Conservation (phyloP, 2,329 filamentous ascomycete species). For the Cladosporium sp. region DNA sequence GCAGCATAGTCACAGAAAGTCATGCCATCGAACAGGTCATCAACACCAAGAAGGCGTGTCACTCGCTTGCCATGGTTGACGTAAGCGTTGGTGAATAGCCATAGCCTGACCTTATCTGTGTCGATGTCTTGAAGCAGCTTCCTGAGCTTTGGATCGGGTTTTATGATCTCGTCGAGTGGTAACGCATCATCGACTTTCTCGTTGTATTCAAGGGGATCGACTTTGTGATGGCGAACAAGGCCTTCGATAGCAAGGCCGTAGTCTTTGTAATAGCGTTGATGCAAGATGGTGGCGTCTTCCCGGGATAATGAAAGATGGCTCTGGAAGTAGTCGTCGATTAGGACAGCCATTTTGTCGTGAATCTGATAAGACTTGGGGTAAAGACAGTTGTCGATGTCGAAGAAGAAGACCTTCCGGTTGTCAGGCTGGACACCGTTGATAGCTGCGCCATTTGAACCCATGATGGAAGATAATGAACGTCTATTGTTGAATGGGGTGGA, state of each 20-base stretch:
- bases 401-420: slow-evolving; percentile 58
- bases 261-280: slow-evolving; percentile 88
- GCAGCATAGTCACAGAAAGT: slow-evolving; percentile 88
- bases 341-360: slow-evolving; percentile 78
- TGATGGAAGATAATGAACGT: background rate
- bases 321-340: slow-evolving; percentile 67
- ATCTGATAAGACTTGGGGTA: slow-evolving; percentile 77
- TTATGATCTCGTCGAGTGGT: slow-evolving; percentile 78
- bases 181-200: slow-evolving; percentile 89
- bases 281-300: slow-evolving; percentile 79
- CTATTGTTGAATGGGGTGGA: background rate
- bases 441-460: slow-evolving; percentile 1
- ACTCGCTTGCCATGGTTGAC: slow-evolving; percentile 81
- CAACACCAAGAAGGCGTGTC: slow-evolving; percentile 72
- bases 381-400: slow-evolving; percentile 98
- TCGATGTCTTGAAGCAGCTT: slow-evolving; percentile 78
- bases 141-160: slow-evolving; percentile 70
- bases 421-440: slow-evolving; percentile 4
- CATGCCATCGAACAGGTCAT: slow-evolving; percentile 88
- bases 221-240: slow-evolving; percentile 87
- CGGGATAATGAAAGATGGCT: slow-evolving; percentile 67
- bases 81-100: slow-evolving; percentile 97
- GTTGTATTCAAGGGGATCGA: slow-evolving; percentile 94
- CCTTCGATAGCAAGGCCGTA: slow-evolving; percentile 98
- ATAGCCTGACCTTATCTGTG: slow-evolving; percentile 74